A percentile compares a stretch with the other conserved stretches of the same genome.
Evolutionary conservation across 495 filamentous ascomycete genomes (phyloP).

Genomic region (Penicillium antarcticum): DNA sequence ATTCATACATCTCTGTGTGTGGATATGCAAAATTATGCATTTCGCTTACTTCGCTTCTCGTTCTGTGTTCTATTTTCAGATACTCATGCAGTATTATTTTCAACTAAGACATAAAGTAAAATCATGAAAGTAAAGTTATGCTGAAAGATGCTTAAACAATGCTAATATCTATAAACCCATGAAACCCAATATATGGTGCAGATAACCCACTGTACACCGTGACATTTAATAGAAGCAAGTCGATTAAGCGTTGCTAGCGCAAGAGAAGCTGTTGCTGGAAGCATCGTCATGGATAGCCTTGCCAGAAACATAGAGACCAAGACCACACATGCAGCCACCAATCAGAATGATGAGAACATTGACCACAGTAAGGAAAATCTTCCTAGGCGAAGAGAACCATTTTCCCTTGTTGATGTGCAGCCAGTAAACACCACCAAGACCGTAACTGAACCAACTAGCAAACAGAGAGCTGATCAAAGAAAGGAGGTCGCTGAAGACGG

Average conservation of each 20-base stretch:
- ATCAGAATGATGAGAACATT: conserved; percentile 32
- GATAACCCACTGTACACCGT: neutral
- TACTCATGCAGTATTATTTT: no score
- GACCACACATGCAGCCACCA: conserved; percentile 34
- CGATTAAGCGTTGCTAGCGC: conserved; percentile 27
- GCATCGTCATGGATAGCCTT: conserved; percentile 31
- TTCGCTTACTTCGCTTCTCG: no score
- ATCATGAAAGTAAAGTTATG: neutral
- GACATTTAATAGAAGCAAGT: neutral
- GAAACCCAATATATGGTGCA: neutral
- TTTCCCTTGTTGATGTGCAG: conserved; percentile 37
- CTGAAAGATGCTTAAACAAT: neutral
- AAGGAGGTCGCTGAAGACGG: conserved; percentile 66
- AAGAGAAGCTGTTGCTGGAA: conserved; percentile 31
- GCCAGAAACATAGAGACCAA: conserved; percentile 39
- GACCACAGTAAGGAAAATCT: conserved; percentile 33
- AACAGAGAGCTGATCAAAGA: conserved; percentile 40
- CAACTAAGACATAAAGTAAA: no score
- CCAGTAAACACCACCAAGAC: conserved; percentile 44
- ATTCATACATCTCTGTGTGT: no score
- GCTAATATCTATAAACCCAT: conserved; percentile 2
- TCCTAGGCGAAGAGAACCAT: conserved; percentile 31
- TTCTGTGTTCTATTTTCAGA: no score
- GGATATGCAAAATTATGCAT: no score
- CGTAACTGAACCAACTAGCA: conserved; percentile 40